phyloP scores from a whole-genome alignment of 169 alveolate species.

The Eimeria zaria region DNA sequence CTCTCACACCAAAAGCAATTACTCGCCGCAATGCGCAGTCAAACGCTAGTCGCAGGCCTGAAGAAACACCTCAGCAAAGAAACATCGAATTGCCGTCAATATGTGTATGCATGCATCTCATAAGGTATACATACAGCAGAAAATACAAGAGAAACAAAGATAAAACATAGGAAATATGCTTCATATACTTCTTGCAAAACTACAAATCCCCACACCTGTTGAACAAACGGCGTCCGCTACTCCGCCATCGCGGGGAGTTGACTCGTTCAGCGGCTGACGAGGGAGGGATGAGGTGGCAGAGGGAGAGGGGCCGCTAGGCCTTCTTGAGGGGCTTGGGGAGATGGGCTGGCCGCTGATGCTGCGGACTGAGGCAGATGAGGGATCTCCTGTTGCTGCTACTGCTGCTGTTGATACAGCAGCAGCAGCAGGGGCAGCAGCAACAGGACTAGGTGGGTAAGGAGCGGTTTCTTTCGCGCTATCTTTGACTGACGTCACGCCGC shows the following conservation, averaged over 20 bases:
- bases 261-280: background rate
- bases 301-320: background rate
- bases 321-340: background rate
- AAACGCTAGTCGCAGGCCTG: slow-evolving; percentile 69
- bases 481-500: background rate
- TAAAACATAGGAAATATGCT: background rate
- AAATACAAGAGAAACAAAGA: background rate
- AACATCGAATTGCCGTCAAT: background rate
- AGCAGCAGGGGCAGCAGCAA: too few species aligned
- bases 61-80: background rate
- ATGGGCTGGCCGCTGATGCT: background rate
- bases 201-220: background rate
- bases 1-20: slow-evolving; percentile 62
- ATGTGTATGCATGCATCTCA: background rate
- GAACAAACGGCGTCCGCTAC: background rate
- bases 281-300: background rate
- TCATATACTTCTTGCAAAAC: background rate
- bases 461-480: background rate
- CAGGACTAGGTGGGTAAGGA: too few species aligned
- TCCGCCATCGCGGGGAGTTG: background rate
- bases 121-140: background rate
- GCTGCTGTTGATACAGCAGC: too few species aligned
- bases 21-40: slow-evolving; percentile 60
- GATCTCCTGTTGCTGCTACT: background rate
- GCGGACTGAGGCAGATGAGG: background rate